Percentiles rank a stretch among this genome's conserved stretches.
These are phyloP conservation scores for Talaromyces sp. DNA, from an alignment of 2,329 filamentous ascomycete species.

Conservation along the genomic window DNA sequence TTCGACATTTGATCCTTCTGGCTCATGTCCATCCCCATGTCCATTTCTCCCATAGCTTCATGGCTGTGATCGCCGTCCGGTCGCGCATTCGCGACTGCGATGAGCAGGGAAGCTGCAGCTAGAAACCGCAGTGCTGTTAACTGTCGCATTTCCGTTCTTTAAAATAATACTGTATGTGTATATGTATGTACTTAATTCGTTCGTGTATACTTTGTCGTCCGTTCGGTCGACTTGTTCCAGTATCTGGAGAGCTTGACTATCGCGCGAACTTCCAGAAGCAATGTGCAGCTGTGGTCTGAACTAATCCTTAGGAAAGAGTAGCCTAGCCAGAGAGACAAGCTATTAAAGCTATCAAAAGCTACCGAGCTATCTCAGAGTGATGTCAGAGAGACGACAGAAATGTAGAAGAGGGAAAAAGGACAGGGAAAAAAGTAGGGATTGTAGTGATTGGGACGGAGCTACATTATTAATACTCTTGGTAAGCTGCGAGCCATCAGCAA, in stretches of 20 bases:
- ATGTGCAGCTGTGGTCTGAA: background rate
- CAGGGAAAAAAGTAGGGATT: too few species aligned
- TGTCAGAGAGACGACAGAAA: slow-evolving; percentile 8
- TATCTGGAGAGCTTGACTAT: background rate
- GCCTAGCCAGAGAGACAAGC: background rate
- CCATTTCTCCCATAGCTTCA: slow-evolving; percentile 28
- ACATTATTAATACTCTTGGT: slow-evolving; percentile 12
- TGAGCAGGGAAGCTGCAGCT: slow-evolving; percentile 26
- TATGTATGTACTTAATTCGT: background rate
- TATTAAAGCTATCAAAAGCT: background rate
- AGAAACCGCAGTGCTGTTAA: slow-evolving; percentile 20
- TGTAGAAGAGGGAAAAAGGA: background rate
- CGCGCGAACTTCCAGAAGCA: background rate
- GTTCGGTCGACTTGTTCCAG: background rate
- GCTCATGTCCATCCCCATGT: slow-evolving; percentile 27
- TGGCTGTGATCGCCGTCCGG: slow-evolving; percentile 28
- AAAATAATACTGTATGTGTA: background rate
- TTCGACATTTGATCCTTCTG: slow-evolving; percentile 21
- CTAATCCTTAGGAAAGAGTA: background rate
- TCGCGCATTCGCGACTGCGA: slow-evolving; percentile 28
- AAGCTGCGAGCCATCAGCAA: background rate
- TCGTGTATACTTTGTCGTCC: background rate
- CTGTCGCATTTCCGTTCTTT: background rate
- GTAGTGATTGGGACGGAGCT: background rate
- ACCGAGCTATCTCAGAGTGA: background rate